A percentile compares a stretch with the other conserved stretches of the same genome.
phyloP scores from a whole-genome alignment of 2,329 filamentous ascomycete genomes.

The Mollisia scopiformis region DNA sequence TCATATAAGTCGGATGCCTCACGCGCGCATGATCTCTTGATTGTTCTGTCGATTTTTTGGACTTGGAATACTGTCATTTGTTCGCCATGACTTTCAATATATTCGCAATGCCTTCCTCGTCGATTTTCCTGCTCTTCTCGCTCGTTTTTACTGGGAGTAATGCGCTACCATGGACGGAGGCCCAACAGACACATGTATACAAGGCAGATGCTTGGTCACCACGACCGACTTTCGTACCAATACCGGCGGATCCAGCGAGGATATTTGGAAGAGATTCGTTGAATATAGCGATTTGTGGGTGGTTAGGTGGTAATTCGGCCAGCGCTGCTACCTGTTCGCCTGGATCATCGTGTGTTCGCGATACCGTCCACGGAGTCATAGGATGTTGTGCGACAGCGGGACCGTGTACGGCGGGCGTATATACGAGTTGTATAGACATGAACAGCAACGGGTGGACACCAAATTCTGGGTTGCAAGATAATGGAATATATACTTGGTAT shows the following conservation, averaged over 20 bases:
- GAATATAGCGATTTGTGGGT: conserved; percentile 34
- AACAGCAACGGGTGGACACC: conserved; percentile 29
- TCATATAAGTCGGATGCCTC: conserved; percentile 4
- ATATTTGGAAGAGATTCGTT: conserved; percentile 31
- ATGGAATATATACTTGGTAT: conserved; percentile 36
- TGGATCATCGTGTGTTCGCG: conserved; percentile 35
- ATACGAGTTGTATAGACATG: conserved; percentile 34
- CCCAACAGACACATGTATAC: conserved; percentile 30
- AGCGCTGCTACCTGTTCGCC: conserved; percentile 27
- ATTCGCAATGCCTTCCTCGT: conserved; percentile 34
- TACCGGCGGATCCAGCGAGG: conserved; percentile 20
- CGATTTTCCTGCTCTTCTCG: conserved; percentile 28
- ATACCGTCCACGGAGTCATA: conserved; percentile 30
- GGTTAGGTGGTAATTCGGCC: conserved; percentile 30
- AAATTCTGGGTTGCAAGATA: conserved; percentile 25
- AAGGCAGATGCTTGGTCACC: conserved; percentile 31
- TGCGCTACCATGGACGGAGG: conserved; percentile 31
- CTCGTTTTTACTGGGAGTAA: conserved; percentile 21
- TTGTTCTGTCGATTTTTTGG: not conserved
- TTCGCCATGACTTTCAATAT: conserved; percentile 26
- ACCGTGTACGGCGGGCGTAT: conserved; percentile 33
- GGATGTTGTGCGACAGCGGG: conserved; percentile 35
- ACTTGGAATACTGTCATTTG: not conserved
- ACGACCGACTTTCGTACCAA: conserved; percentile 28
- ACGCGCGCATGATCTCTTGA: not conserved